Conservation (phyloP, 495 filamentous ascomycete species). For the Oidiodendron maius region DNA sequence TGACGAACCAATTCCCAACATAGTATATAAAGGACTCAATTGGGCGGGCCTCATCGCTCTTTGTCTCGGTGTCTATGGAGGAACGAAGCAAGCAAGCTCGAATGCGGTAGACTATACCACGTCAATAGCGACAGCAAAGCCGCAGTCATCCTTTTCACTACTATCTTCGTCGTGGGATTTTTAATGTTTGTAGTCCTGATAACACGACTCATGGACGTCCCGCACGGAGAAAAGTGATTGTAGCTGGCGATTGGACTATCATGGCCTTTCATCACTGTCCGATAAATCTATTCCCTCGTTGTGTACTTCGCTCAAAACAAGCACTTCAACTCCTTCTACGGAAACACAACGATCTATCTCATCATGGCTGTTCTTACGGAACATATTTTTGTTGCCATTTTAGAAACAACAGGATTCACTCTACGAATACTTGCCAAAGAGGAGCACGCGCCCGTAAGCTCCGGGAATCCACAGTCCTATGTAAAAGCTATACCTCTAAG, state of each 20-base stretch:
- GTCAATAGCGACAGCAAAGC: background rate
- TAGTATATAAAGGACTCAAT: background rate
- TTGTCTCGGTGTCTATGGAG: background rate
- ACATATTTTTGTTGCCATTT: constrained; percentile 26
- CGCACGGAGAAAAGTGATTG: constrained; percentile 21
- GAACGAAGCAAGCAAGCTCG: background rate
- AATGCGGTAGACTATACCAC: background rate
- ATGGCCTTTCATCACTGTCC: constrained; percentile 28
- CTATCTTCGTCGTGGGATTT: background rate
- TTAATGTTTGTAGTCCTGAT: background rate
- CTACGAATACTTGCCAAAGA: background rate
- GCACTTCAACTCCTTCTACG: constrained; percentile 25
- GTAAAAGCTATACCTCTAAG: too few species aligned
- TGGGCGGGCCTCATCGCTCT: background rate
- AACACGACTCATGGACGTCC: background rate
- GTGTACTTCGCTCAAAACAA: constrained; percentile 24
- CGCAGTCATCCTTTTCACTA: background rate
- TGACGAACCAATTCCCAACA: background rate
- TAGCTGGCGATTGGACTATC: constrained; percentile 28
- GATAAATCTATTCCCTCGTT: constrained; percentile 28
- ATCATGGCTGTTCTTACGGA: constrained; percentile 33
- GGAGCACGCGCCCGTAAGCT: too few species aligned
- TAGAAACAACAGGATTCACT: constrained; percentile 28
- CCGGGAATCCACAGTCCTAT: too few species aligned
- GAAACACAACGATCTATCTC: constrained; percentile 27